phyloP scores from a whole-genome alignment of 2,329 filamentous ascomycete species.

The Leptographium galeiforme region DNA sequence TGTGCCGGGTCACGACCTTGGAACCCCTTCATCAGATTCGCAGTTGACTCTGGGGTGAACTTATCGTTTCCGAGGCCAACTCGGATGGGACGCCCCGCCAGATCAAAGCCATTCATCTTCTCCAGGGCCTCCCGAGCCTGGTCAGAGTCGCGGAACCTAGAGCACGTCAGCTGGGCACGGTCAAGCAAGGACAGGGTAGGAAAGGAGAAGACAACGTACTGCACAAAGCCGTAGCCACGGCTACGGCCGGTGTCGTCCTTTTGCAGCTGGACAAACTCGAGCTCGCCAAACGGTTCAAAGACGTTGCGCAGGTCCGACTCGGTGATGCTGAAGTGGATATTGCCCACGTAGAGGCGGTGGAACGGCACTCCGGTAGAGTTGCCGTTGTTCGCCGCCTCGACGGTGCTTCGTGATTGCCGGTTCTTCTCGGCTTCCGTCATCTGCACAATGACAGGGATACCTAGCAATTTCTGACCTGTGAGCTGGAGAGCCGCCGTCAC shows the following conservation, averaged over 20 bases:
- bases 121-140: conserved; percentile 90
- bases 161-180: not conserved
- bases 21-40: conserved; percentile 84
- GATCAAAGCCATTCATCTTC: conserved; percentile 99
- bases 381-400: conserved; percentile 49
- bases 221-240: conserved; percentile 94
- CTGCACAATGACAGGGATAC: conserved; percentile 96
- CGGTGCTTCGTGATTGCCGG: conserved; percentile 66
- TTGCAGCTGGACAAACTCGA: conserved; percentile 94
- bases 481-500: conserved; percentile 89
- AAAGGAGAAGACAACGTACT: conserved; percentile 86
- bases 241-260: conserved; percentile 87
- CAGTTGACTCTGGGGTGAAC: conserved; percentile 94
- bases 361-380: conserved; percentile 79
- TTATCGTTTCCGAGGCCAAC: conserved; percentile 99
- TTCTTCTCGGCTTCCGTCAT: conserved; percentile 99
- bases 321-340: conserved; percentile 98
- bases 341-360: conserved; percentile 95
- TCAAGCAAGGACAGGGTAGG: not conserved
- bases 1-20: conserved; percentile 56
- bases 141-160: conserved; percentile 74
- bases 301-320: conserved; percentile 92
- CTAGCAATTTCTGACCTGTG: conserved; percentile 95
- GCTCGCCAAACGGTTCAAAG: conserved; percentile 93
- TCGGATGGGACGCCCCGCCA: conserved; percentile 91